phyloP scores from a whole-genome alignment of 2,329 filamentous ascomycete species.

The Stachybotrys elegans region DNA sequence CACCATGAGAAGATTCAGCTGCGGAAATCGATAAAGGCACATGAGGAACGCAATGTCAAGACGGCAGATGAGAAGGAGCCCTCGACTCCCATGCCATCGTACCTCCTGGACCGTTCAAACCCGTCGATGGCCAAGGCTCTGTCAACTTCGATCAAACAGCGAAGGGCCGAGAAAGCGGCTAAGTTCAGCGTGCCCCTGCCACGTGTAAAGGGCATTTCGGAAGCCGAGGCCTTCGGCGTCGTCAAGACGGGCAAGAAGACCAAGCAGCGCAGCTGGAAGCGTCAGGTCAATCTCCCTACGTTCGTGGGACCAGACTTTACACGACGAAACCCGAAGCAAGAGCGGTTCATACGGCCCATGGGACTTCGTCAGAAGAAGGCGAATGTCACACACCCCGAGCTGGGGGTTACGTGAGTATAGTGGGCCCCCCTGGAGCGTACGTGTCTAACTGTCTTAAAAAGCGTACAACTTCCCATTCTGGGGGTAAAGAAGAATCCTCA shows the following conservation, averaged over 20 bases:
- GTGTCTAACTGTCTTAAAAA: too few relatives aligned
- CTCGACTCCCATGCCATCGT: constrained; percentile 79
- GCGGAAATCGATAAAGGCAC: constrained; percentile 88
- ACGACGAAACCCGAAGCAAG: constrained; percentile 75
- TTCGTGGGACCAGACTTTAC: constrained; percentile 94
- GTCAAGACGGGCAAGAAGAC: constrained; percentile 96
- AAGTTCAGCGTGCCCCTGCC: constrained; percentile 89
- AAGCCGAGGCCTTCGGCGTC: constrained; percentile 98
- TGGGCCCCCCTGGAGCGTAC: too few relatives aligned
- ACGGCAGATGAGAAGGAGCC: constrained; percentile 75
- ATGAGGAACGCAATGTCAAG: constrained; percentile 96
- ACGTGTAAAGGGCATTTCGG: constrained; percentile 84
- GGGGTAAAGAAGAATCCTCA: constrained; percentile 65
- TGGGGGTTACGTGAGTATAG: constrained; percentile 86
- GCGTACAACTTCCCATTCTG: constrained; percentile 77
- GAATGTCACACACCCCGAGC: constrained; percentile 65
- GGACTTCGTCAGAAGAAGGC: constrained; percentile 47
- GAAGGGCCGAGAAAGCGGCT: constrained; percentile 87
- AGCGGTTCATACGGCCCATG: constrained; percentile 50
- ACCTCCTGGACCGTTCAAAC: constrained; percentile 80
- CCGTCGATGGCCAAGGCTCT: constrained; percentile 62
- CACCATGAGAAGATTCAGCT: constrained; percentile 98
- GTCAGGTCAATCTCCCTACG: constrained; percentile 55
- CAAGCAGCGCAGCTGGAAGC: constrained; percentile 75
- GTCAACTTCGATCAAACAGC: constrained; percentile 88